Evolutionary conservation across 1,284 basidiomycete species (phyloP), one percentile per base, ranked within the genome.

Genomic region (Microbotryum intermedium): DNA sequence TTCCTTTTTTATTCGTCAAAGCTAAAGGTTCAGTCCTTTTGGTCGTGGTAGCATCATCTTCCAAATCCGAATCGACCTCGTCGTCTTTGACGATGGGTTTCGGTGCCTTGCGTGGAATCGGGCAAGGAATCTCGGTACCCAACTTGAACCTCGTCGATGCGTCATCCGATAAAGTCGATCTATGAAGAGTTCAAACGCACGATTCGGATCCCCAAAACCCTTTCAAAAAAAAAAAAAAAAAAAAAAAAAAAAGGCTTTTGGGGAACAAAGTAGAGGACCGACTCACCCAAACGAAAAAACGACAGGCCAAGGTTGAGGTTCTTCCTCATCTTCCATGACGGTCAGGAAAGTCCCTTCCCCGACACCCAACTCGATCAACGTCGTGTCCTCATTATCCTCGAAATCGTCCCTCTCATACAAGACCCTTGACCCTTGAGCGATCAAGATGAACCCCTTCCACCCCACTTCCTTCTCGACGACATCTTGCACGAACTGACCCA

Each of bases 311-410:
- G 42, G 47, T 10, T 50, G 6, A 13, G 23, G 23, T 10, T 84
- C 83, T n/a, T 82, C 86, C 48, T 94, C 90, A 70, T 93, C 90
- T 71, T 94, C 90, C 1, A 85, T 85, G 28, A 97, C 84, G 1
- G 84, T 85, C 67, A 98, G 72, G 75, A 93, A 90, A 75, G 85
- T 90, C 16, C 89, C 88, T 48, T 80, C 74, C 1, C 79, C 80
- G 25, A 89, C 83, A 52, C 81, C 83, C 55, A 94, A 71, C 65
- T 85, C 85, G 62, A 82, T 83, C 63, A 94, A 72, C 30, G 84
- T 87, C 65, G 84, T 79, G 2, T 81, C 83, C 58, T 82, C 71
- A 69, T 93, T 93, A 67, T 94, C 90, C 53, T 88, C 85, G 79
- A 88, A 92, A 70, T 95, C 92, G 6, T 68, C 67, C n/a, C 87